Percentiles rank a stretch among this genome's conserved stretches.
These are phyloP conservation scores for Wickerhamiella domercqiae DNA, from an alignment of 805 yeast species.

Conservation along the genomic window DNA sequence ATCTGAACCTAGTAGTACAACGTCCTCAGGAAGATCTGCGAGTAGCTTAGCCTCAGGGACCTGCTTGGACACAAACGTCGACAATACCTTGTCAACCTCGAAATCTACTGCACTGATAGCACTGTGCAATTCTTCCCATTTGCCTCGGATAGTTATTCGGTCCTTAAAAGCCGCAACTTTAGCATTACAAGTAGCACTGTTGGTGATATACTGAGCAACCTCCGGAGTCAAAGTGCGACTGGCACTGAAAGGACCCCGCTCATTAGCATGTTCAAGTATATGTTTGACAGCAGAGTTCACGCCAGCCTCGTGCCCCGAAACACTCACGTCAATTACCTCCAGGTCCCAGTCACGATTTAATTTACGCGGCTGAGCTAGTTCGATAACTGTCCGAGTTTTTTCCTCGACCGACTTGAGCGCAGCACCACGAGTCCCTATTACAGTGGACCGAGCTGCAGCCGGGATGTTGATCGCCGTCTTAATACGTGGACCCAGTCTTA, in stretches of 20 bases:
- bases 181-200: conserved; percentile 15
- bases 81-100: neutral
- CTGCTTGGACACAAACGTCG: neutral
- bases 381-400: conserved; percentile 6
- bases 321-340: conserved; percentile 38
- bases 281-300: conserved; percentile 50
- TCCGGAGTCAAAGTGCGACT: conserved; percentile 31
- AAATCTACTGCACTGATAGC: conserved; percentile 24
- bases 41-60: conserved; percentile 3
- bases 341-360: conserved; percentile 6
- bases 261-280: too few relatives aligned
- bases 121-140: conserved; percentile 21
- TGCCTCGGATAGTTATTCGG: neutral
- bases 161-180: neutral
- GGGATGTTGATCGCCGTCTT: conserved; percentile 3
- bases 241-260: conserved; percentile 62
- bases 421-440: conserved; percentile 8
- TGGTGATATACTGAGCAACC: conserved; percentile 22
- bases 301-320: conserved; percentile 78
- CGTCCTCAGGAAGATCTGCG: conserved; percentile 6
- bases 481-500: conserved; percentile 7
- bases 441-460: conserved; percentile 5
- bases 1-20: conserved; percentile 34
- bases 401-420: conserved; percentile 4
- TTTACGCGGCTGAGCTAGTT: conserved; percentile 4